Base-by-base conservation (phyloP, 768 basidiomycete species). In the Trametes cingulata region DNA sequence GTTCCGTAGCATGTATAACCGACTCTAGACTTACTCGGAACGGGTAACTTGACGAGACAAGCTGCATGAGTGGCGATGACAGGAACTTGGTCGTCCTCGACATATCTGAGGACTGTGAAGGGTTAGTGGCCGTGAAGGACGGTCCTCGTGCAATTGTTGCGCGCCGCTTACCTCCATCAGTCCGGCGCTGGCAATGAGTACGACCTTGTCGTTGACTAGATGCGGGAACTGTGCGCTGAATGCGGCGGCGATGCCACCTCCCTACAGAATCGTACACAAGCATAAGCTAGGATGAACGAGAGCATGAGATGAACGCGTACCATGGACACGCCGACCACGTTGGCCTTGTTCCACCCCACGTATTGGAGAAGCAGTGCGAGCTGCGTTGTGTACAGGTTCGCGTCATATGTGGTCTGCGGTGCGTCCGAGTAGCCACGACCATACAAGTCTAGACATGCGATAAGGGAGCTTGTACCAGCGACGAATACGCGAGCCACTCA, bases 351-450 rank as follows among this genome's bases (percentile, higher is more conserved):
- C 90, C 91, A 93, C 52, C 78, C 80, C 46, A 92, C 71, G 62
- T 91, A 83, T 63, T 93, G 91, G 80, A 93, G 82, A 49, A 93
- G 81, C 6, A 92, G 79, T 0, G 91, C 91, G n/a, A 93, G 86
- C 66, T 93, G 91, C 0, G 84, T 85, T 0, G 85, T 84, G 68
- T 87, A 87, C 3, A 93, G 76, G 6, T 77, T 73, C 1, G 82
- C 73, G 62, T 90, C 81, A 70, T 93, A 90, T 3, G 80, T 82
- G 15, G 81, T 83, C 20, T 85, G 80, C 0, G 91, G 91, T 1
- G 90, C 90, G 56, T 90, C 90, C 1, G 90, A 90, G 72, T 92
- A 93, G 5, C 91, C 91, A 39, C 91, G 82, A 13, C 90, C 91
- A 60, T 90, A 91, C 19, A 92, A 76, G 74, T 93, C 91, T 91